Conservation (phyloP, 2,329 filamentous ascomycete species). For the Malbranchea cinnamomea region DNA sequence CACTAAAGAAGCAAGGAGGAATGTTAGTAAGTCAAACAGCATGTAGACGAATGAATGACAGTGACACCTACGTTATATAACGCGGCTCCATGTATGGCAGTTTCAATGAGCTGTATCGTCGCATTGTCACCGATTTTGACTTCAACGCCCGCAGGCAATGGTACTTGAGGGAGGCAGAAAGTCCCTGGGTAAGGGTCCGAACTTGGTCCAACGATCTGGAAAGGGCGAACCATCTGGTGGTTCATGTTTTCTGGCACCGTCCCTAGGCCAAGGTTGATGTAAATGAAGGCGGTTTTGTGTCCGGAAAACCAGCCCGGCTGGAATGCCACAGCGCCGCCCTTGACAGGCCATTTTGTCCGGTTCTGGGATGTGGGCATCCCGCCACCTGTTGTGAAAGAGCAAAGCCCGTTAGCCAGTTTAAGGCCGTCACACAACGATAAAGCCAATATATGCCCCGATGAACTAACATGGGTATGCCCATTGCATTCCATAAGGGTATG, state of each 20-base stretch:
- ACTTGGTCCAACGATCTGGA: conserved; percentile 68
- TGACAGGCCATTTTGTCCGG: conserved; percentile 80
- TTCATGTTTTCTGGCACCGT: conserved; percentile 78
- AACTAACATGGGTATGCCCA: conserved; percentile 86
- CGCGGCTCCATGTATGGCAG: conserved; percentile 67
- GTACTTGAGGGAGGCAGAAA: conserved; percentile 80
- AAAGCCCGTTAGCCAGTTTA: too few relatives aligned
- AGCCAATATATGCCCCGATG: not conserved
- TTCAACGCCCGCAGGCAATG: conserved; percentile 55
- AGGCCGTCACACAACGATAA: too few relatives aligned
- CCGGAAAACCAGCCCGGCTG: conserved; percentile 96
- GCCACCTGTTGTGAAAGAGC: conserved; percentile 46
- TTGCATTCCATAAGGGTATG: conserved; percentile 79
- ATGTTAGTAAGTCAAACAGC: not conserved
- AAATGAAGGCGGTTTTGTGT: conserved; percentile 66
- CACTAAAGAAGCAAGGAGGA: conserved; percentile 42
- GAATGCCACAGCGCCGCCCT: conserved; percentile 72
- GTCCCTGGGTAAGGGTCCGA: conserved; percentile 77
- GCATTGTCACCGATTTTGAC: conserved; percentile 74
- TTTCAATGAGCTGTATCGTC: conserved; percentile 77
- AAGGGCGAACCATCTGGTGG: conserved; percentile 60
- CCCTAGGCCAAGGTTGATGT: conserved; percentile 81
- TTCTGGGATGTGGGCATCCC: conserved; percentile 65
- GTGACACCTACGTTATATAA: conserved; percentile 55
- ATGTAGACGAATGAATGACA: conserved; percentile 1